phyloP scores from a whole-genome alignment of 1,139 yeast species.

The Blastobotrys buckinghamii region DNA sequence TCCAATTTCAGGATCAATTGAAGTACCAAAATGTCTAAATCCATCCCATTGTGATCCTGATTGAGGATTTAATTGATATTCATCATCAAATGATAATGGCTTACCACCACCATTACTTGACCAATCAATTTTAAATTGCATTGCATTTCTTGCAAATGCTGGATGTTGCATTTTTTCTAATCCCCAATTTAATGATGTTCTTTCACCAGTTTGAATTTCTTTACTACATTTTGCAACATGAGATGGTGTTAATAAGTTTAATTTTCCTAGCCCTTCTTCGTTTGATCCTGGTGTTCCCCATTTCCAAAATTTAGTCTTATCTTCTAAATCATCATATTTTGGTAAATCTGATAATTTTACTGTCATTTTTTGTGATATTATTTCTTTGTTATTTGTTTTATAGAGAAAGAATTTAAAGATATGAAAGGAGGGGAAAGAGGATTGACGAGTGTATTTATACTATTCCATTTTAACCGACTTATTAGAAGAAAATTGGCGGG shows the following conservation, averaged over 20 bases:
- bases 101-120: slow-evolving; percentile 4
- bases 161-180: slow-evolving; percentile 20
- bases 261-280: slow-evolving; percentile 23
- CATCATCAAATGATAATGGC: slow-evolving; percentile 27
- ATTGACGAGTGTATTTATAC: too few species aligned
- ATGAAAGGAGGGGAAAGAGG: too few species aligned
- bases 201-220: slow-evolving; percentile 21
- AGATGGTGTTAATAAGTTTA: slow-evolving; percentile 20
- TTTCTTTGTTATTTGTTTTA: too few species aligned
- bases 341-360: slow-evolving; percentile 17
- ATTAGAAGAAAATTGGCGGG: too few species aligned
- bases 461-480: too few species aligned
- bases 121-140: slow-evolving; percentile 11
- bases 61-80: slow-evolving; percentile 29
- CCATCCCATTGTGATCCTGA: slow-evolving; percentile 35
- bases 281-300: slow-evolving; percentile 24
- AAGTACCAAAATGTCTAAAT: slow-evolving; percentile 25
- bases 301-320: slow-evolving; percentile 22
- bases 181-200: slow-evolving; percentile 22
- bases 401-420: too few species aligned
- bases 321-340: slow-evolving; percentile 17
- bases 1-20: not conserved
- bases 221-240: slow-evolving; percentile 20
- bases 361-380: too few species aligned
- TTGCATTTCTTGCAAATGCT: slow-evolving; percentile 16